Conservation (phyloP, 495 filamentous ascomycete species). For the Pseudomonodictys pantanalensis region DNA sequence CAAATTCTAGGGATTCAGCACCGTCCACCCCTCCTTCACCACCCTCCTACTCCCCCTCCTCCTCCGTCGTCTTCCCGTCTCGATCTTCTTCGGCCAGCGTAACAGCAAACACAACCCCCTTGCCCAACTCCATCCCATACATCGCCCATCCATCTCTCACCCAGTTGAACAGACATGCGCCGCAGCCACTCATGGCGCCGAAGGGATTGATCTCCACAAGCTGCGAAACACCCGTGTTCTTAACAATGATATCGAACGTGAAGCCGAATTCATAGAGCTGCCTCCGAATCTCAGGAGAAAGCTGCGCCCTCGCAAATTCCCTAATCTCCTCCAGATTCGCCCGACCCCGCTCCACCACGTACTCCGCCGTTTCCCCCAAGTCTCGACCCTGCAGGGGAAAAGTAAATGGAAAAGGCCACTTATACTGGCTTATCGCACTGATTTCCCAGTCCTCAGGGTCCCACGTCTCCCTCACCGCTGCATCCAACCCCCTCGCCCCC, state of each 20-base stretch:
- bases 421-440: slow-evolving; percentile 1
- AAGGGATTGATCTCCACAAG: slow-evolving; percentile 4
- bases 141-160: neutral
- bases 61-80: no score
- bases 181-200: slow-evolving; percentile 2
- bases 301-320: neutral
- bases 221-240: neutral
- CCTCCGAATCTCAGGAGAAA: neutral
- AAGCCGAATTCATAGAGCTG: neutral
- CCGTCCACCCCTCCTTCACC: no score
- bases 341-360: neutral
- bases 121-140: no score
- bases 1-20: no score
- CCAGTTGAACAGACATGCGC: slow-evolving; percentile 1
- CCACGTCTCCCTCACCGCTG: neutral
- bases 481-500: neutral
- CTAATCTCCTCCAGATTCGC: neutral
- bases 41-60: no score
- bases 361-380: neutral
- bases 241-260: neutral
- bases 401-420: neutral
- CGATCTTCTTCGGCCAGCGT: no score
- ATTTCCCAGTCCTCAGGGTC: neutral
- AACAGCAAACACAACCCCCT: no score
- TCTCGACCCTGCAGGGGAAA: neutral